Percentiles rank a stretch among this genome's conserved stretches.
Conservation (phyloP, 345 rosid species). For the Hibiscus trionum region DNA sequence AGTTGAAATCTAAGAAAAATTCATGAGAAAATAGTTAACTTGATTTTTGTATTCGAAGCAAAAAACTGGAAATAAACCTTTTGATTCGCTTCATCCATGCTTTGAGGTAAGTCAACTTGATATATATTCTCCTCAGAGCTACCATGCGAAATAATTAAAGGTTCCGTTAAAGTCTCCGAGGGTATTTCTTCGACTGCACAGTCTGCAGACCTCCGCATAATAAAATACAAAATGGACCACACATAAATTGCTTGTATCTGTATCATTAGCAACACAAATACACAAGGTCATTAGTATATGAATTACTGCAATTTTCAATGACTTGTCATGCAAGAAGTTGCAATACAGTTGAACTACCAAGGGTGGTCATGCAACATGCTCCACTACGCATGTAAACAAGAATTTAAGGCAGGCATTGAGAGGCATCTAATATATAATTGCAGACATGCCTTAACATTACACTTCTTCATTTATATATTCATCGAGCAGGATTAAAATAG, state of each 20-base stretch:
- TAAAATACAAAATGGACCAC: slow-evolving; percentile 59
- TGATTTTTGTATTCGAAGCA: background rate
- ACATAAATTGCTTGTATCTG: slow-evolving; percentile 58
- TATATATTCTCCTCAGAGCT: slow-evolving; percentile 11
- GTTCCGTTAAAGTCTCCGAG: background rate
- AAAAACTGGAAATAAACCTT: background rate
- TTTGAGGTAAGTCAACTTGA: slow-evolving; percentile 36
- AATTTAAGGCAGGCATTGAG: background rate
- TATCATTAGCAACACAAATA: background rate
- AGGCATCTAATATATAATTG: background rate
- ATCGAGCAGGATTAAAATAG: background rate
- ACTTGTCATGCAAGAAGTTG: too few species aligned
- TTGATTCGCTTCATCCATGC: slow-evolving; percentile 16
- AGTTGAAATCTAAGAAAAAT: slow-evolving; percentile 21
- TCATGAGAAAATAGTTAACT: background rate
- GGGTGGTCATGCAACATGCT: too few species aligned
- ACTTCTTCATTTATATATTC: background rate
- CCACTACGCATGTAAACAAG: too few species aligned
- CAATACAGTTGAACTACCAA: too few species aligned
- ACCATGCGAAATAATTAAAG: slow-evolving; percentile 18
- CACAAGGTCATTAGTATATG: too few species aligned
- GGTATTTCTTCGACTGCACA: background rate
- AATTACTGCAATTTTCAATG: too few species aligned
- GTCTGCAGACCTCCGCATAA: slow-evolving; percentile 36
- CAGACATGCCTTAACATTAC: background rate